A percentile compares a stretch with the other conserved stretches of the same genome.
Conservation (phyloP, 371 early-diverging fungal species). For the Apophysomyces ossiformis region DNA sequence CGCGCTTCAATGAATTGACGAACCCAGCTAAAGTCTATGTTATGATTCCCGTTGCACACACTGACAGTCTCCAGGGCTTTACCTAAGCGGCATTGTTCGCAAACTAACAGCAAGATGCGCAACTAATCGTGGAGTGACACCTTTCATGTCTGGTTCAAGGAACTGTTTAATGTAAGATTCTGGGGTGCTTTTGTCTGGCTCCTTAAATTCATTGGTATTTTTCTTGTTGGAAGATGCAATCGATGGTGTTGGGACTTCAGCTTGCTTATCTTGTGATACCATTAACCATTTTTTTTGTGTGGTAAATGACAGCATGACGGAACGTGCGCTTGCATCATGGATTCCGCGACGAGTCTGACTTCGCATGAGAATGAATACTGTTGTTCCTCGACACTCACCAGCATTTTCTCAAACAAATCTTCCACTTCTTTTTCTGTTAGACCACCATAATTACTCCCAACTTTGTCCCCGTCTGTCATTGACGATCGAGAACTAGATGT, state of each 20-base stretch:
- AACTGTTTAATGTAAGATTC: constrained; percentile 70
- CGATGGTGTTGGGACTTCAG: constrained; percentile 30
- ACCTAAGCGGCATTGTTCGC: constrained; percentile 78
- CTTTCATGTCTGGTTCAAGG: constrained; percentile 61
- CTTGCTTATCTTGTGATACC: constrained; percentile 57
- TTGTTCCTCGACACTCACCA: constrained; percentile 30
- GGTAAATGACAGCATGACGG: constrained; percentile 45
- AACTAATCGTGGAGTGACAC: constrained; percentile 60
- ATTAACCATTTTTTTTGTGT: constrained; percentile 55
- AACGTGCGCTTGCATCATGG: constrained; percentile 39
- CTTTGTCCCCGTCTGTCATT: constrained; percentile 12
- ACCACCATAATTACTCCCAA: constrained; percentile 18
- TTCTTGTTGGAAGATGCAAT: constrained; percentile 22
- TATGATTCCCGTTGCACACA: neutral
- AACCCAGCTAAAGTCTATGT: constrained; percentile 51
- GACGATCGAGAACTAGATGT: constrained; percentile 23
- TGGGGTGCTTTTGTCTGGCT: constrained; percentile 63
- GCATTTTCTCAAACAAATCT: constrained; percentile 52
- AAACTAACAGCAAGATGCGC: constrained; percentile 69
- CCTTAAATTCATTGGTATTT: constrained; percentile 18
- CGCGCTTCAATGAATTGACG: constrained; percentile 73
- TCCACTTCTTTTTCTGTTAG: constrained; percentile 41
- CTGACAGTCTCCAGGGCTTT: constrained; percentile 25
- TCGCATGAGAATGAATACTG: neutral
- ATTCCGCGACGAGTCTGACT: constrained; percentile 51